Base-by-base conservation (phyloP, 768 basidiomycete genomes). In the Russula abietina region DNA sequence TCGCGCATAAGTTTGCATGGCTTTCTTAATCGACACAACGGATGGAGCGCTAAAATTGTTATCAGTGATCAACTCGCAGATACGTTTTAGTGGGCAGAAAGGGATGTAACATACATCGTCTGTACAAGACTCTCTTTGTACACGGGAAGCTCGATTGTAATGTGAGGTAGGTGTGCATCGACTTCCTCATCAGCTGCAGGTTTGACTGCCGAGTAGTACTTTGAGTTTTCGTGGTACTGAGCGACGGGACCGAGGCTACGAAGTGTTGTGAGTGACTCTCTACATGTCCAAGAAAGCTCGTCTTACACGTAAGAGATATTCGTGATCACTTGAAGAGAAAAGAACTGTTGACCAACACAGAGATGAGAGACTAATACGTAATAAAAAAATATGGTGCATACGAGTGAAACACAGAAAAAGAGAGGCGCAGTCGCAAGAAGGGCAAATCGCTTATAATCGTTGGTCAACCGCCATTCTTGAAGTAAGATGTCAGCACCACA, bases 1-100 rank as follows among this genome's bases (percentile, higher is more conserved):
- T n/a, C 91, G 80, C 5, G 91, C 91, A 69, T 93, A 92, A n/a
- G 89, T 89, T 72, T 89, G 89, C 85, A 92, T 92, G 1, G 90
- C 91, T 75, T 86, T 87, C 74, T 91, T 91, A 65, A 86, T 75
- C 0, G 87, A 92, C 69, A 81, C 81, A 4, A 94, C 84, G 19
- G 89, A 90, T 5, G 87, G 89, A 7, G 83, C 70, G 64, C 89
- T 91, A 70, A 4, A 6, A 59, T 65, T 6, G 32, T 57, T 58
- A 46, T 49, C 50, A 50, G n/a, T 3, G 14, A 59, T 54, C 41
- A 22, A 38, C 3, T 36, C 12, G 6, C 32, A 38, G 24, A 54
- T 0, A 30, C 8, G 4, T 6, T 4, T 12, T 39, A 52, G 5
- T 48, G 33, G 30, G 36, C 10, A 69, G 67, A 3, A 36, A 12